Conservation (phyloP, 2,329 filamentous ascomycete genomes). For the Colletotrichum gigasporum region DNA sequence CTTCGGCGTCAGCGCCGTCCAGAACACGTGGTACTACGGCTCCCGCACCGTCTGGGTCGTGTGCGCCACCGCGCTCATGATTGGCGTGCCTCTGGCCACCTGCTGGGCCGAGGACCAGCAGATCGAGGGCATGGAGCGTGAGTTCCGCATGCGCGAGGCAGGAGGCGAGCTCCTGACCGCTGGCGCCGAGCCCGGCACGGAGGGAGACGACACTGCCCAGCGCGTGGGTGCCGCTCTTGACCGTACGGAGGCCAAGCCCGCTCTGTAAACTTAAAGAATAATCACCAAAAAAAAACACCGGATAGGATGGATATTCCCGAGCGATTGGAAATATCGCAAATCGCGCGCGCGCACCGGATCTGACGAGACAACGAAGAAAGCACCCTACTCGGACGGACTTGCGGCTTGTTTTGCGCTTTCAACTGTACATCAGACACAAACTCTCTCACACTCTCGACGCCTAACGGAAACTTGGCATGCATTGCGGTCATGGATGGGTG, state of each 20-base stretch:
- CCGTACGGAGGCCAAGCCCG: constrained; percentile 55
- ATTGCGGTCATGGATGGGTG: constrained; percentile 30
- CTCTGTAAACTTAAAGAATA: constrained; percentile 52
- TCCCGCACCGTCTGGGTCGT: constrained; percentile 87
- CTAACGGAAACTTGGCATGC: constrained; percentile 30
- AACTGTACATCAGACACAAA: constrained; percentile 29
- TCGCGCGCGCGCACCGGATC: not conserved
- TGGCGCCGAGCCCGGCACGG: constrained; percentile 45
- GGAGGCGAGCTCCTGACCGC: constrained; percentile 76
- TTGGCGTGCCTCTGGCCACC: constrained; percentile 93
- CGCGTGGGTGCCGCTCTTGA: constrained; percentile 61
- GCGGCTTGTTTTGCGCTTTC: constrained; percentile 15
- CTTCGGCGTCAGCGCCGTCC: constrained; percentile 63
- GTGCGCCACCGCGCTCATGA: constrained; percentile 85
- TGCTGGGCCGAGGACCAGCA: constrained; percentile 97
- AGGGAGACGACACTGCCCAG: constrained; percentile 53
- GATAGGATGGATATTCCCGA: too few relatives aligned
- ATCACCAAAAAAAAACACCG: constrained; percentile 26
- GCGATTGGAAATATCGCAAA: not conserved
- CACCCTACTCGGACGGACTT: constrained; percentile 1
- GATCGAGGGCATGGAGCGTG: constrained; percentile 96
- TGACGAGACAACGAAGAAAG: not conserved
- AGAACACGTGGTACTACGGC: constrained; percentile 71
- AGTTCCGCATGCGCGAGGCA: constrained; percentile 94
- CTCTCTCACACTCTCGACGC: constrained; percentile 22